Percentiles rank a stretch among this genome's conserved stretches.
phyloP scores from a whole-genome alignment of 495 filamentous ascomycete genomes.

The Penicillium goetzii region DNA sequence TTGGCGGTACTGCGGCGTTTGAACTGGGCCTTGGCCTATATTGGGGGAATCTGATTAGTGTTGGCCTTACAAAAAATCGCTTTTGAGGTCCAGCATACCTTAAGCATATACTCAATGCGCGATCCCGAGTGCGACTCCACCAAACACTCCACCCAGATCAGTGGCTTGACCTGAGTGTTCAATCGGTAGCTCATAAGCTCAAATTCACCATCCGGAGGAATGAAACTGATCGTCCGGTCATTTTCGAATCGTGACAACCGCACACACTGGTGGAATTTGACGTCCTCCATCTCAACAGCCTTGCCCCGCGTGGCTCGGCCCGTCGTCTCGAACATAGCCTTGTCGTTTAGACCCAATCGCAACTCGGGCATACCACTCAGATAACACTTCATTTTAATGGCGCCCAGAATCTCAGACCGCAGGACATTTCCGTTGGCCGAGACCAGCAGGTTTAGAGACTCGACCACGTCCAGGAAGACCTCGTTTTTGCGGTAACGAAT shows the following conservation, averaged over 20 bases:
- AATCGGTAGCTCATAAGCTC: conserved; percentile 99
- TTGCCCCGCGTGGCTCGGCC: conserved; percentile 94
- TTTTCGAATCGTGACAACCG: conserved; percentile 96
- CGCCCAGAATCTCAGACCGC: conserved; percentile 94
- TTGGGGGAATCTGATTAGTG: conserved; percentile 7
- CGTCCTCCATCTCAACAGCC: conserved; percentile 99
- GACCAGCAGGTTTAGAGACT: conserved; percentile 95
- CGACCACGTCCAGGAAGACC: conserved; percentile 97
- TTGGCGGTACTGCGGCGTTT: conserved; percentile 97
- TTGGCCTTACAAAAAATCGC: not conserved
- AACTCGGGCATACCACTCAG: conserved; percentile 98
- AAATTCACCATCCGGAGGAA: conserved; percentile 97
- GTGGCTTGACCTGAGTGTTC: conserved; percentile 97
- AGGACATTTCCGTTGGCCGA: conserved; percentile 94
- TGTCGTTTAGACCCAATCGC: conserved; percentile 94
- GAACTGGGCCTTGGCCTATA: conserved; percentile 90
- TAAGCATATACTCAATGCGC: conserved; percentile 97
- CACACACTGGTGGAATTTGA: conserved; percentile 99
- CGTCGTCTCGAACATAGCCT: conserved; percentile 99
- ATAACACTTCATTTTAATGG: conserved; percentile 99
- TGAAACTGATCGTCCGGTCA: conserved; percentile 98
- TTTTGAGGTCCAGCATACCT: conserved; percentile 52
- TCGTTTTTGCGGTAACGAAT: conserved; percentile 99
- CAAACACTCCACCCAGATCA: conserved; percentile 99
- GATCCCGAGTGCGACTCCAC: conserved; percentile 94